phyloP scores from a whole-genome alignment of 2,329 filamentous ascomycete genomes.

The Plenodomus lindquistii region DNA sequence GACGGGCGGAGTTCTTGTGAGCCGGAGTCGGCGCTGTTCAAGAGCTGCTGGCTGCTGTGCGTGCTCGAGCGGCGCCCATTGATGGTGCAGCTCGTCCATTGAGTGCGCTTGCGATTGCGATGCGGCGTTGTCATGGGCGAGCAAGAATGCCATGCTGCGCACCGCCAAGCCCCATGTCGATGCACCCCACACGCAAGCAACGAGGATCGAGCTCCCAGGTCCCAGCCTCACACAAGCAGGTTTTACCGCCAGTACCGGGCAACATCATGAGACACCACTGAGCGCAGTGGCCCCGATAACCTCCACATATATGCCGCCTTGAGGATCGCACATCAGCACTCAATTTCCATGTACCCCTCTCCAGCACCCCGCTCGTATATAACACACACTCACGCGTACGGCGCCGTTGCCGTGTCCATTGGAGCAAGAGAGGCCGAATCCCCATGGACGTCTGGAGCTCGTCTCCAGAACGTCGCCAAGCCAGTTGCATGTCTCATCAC shows the following conservation, averaged over 20 bases:
- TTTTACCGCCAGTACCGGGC: constrained; percentile 7
- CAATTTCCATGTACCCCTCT: background rate
- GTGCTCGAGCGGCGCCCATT: background rate
- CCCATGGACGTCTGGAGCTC: background rate
- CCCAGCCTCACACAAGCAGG: constrained; percentile 17
- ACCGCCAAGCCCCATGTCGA: constrained; percentile 8
- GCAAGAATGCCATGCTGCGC: constrained; percentile 4
- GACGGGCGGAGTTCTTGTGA: background rate
- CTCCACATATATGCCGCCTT: background rate
- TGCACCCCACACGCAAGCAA: constrained; percentile 15
- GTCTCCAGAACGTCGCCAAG: background rate
- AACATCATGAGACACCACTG: background rate
- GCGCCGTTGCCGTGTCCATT: background rate
- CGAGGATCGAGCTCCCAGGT: background rate
- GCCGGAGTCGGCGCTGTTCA: background rate
- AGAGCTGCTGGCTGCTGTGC: background rate
- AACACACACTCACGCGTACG: background rate
- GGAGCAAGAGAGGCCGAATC: no score
- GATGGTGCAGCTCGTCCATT: background rate
- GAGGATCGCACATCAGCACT: background rate
- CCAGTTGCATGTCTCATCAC: background rate
- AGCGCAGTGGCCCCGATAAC: background rate
- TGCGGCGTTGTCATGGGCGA: background rate
- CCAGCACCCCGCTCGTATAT: background rate
- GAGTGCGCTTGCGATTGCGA: background rate